Percentiles rank a stretch among this genome's conserved stretches.
These are phyloP conservation scores for Nidula niveotomentosa DNA, from an alignment of 1,284 basidiomycete species.

Conservation along the genomic window DNA sequence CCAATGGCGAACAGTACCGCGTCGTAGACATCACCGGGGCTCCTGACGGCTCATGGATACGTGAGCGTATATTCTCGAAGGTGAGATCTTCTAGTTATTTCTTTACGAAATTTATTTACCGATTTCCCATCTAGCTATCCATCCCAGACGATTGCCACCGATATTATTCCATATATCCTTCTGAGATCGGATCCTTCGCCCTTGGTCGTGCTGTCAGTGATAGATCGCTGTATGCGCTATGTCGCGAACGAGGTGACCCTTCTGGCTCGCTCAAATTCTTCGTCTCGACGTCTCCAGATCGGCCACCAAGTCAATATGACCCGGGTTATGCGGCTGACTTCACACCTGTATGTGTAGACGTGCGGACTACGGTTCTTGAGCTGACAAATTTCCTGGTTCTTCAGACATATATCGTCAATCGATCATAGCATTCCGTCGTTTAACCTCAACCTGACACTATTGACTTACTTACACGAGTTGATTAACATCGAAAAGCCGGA, in stretches of 20 bases:
- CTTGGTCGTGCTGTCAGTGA: slow-evolving; percentile 60
- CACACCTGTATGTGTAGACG: slow-evolving; percentile 1
- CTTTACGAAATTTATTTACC: background rate
- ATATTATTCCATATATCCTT: slow-evolving; percentile 67
- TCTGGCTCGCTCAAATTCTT: slow-evolving; percentile 72
- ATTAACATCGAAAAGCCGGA: too few species aligned
- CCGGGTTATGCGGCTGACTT: slow-evolving; percentile 11
- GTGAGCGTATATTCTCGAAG: slow-evolving; percentile 42
- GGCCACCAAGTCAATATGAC: slow-evolving; percentile 23
- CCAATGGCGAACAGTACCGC: slow-evolving; percentile 43
- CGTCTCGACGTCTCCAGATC: slow-evolving; percentile 47
- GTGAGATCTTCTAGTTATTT: slow-evolving; percentile 16
- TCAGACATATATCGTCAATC: background rate
- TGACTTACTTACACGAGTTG: too few species aligned
- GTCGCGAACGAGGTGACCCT: slow-evolving; percentile 60
- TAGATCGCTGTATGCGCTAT: slow-evolving; percentile 60
- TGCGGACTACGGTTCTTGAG: too few species aligned
- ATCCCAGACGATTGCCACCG: slow-evolving; percentile 73
- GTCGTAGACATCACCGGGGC: slow-evolving; percentile 45
- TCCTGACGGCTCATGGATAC: slow-evolving; percentile 37
- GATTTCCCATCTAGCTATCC: slow-evolving; percentile 45
- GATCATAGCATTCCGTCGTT: background rate
- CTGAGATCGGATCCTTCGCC: slow-evolving; percentile 70
- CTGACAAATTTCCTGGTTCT: too few species aligned
- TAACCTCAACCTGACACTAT: too few species aligned